Evolutionary conservation across 768 basidiomycete genomes (phyloP), one percentile per base, ranked within the genome.

Genomic region (Pulveroboletus ravenelii): DNA sequence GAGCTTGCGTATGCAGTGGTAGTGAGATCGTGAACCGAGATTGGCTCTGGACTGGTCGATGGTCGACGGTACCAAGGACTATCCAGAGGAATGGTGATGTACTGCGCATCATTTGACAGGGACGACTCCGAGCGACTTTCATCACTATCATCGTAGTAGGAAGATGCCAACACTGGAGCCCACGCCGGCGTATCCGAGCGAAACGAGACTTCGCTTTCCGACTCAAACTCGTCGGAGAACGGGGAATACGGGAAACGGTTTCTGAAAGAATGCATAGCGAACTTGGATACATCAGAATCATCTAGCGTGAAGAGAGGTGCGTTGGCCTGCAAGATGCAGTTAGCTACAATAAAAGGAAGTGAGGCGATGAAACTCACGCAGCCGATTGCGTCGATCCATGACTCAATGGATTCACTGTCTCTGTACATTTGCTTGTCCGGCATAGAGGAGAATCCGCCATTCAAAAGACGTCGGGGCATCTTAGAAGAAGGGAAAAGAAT

Each of bases 51-150:
- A 47, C 61, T 64, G 18, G 62, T 55, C 25, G 67, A 60, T 30
- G 69, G 65, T 30, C 50, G 58, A 20, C 58, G 64, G 53, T 70
- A 72, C 65, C 74, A 76, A 4, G 69, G 70, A 37, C 69, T 76
- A 45, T 69, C 68, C 31, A 55, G 61, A 10, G 69, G 65, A 41
- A 77, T 74, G 45, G 61, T 65, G 43, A 76, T 60, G 40, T 72
- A 71, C 55, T 77, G 75, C 3, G 63, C 67, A 40, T 66, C 64
- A 23, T 60, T 60, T 34, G 67, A 59, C 14, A 47, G 34, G 17
- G 56, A 51, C 9, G 58, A 61, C 4, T 47, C 58, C 7, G 60
- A 57, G 31, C 3, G 44, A 49, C 51, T 57, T 27, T 59, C 62
- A 20, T 61, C 67, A 14, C 58, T 59, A 31, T 58, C 55, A 23